Evolutionary conservation across 345 rosid species (phyloP).

Genomic region (Reutealis trisperma): DNA sequence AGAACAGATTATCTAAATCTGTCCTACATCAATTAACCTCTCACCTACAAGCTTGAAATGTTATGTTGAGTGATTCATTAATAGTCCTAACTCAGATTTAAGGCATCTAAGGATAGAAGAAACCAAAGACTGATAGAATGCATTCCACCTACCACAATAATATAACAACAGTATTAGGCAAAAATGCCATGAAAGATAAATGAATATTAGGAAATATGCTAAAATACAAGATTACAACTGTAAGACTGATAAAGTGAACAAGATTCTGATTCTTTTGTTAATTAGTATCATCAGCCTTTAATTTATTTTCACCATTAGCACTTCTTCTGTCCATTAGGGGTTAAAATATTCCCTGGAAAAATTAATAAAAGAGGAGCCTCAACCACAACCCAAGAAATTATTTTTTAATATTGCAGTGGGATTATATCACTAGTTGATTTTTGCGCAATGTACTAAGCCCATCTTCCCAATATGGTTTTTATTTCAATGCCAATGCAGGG

Average conservation of each 20-base stretch:
- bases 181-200: neutral
- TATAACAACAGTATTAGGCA: neutral
- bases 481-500: neutral
- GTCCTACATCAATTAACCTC: too few species aligned
- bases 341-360: neutral
- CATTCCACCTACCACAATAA: neutral
- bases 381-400: neutral
- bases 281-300: neutral
- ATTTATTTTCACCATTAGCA: neutral
- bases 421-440: neutral
- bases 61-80: neutral
- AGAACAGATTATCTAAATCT: too few species aligned
- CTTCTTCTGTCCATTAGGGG: neutral
- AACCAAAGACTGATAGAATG: neutral
- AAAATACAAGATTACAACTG: neutral
- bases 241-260: neutral
- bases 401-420: too few species aligned
- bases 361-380: constrained; percentile 2
- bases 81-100: neutral
- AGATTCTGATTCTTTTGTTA: neutral
- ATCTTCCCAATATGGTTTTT: too few species aligned
- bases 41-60: neutral
- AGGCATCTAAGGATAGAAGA: neutral
- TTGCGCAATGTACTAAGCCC: too few species aligned
- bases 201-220: neutral